These are phyloP conservation scores for Drechslerella dactyloides DNA, from an alignment of 2,329 filamentous ascomycete genomes.

Conservation along the genomic window DNA sequence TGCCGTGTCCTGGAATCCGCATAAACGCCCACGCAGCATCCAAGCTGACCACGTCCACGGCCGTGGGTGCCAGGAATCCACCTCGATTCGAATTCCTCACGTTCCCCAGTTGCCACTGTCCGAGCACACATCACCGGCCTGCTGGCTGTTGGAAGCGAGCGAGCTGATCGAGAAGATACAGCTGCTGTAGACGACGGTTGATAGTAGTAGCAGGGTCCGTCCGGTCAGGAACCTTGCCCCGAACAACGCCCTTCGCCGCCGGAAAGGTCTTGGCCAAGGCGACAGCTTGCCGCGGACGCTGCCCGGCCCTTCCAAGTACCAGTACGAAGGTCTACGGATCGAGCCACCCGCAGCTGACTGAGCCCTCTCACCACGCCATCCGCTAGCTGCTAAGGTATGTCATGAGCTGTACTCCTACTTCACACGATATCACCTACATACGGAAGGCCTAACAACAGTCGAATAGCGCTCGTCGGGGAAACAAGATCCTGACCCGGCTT, in stretches of 20 bases:
- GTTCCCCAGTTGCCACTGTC: too few species aligned
- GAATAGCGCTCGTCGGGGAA: slow-evolving; percentile 45
- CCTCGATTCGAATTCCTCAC: too few species aligned
- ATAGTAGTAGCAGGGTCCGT: neutral
- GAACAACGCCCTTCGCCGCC: slow-evolving; percentile 27
- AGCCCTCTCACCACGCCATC: slow-evolving; percentile 36
- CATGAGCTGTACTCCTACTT: slow-evolving; percentile 42
- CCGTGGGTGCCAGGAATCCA: too few species aligned
- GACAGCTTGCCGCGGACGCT: slow-evolving; percentile 30
- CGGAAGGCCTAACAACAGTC: slow-evolving; percentile 26
- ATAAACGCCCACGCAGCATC: slow-evolving; percentile 16
- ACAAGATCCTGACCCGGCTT: slow-evolving; percentile 40
- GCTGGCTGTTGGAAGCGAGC: too few species aligned
- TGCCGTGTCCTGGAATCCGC: slow-evolving; percentile 30
- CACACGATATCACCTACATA: slow-evolving; percentile 43
- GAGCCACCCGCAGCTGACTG: slow-evolving; percentile 43
- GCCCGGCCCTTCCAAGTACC: slow-evolving; percentile 21
- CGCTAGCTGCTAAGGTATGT: slow-evolving; percentile 45
- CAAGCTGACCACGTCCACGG: slow-evolving; percentile 18
- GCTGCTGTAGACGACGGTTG: too few species aligned
- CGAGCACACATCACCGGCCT: too few species aligned
- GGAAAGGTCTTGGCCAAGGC: slow-evolving; percentile 7
- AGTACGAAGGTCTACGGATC: slow-evolving; percentile 38
- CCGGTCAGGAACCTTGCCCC: slow-evolving; percentile 19
- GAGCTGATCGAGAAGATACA: too few species aligned